Conservation (phyloP, 73 alveolate species). For the Tetrahymena malaccensis region DNA sequence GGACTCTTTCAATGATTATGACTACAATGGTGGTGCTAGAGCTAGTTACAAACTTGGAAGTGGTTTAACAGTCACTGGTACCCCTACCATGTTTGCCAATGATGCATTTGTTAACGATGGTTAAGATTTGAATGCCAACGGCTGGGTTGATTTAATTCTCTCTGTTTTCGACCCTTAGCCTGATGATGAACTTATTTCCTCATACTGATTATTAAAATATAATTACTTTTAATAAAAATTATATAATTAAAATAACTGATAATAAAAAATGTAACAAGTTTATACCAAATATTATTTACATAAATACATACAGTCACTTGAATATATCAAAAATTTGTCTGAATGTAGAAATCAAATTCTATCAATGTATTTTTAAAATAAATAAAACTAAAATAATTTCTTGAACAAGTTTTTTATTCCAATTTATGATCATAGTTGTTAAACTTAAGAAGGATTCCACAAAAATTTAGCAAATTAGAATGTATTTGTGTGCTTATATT, state of each 20-base stretch:
- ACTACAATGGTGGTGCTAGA: background rate
- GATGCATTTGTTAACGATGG: background rate
- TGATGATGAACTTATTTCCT: background rate
- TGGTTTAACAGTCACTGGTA: background rate
- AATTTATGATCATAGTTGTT: too few species aligned
- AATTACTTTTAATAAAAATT: background rate
- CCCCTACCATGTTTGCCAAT: background rate
- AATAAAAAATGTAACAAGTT: background rate
- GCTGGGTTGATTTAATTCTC: background rate
- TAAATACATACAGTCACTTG: background rate
- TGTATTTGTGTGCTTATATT: too few species aligned
- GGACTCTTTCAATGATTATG: background rate
- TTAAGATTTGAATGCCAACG: background rate
- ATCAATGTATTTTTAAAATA: too few species aligned
- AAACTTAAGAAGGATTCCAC: too few species aligned
- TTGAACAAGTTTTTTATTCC: too few species aligned
- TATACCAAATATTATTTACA: background rate
- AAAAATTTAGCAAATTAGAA: too few species aligned
- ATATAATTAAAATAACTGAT: background rate
- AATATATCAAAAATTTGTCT: background rate
- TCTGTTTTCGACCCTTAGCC: background rate
- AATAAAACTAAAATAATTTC: too few species aligned
- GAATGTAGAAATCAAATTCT: background rate
- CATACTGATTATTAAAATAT: background rate
- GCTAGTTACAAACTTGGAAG: background rate